Percentiles rank a stretch among this genome's conserved stretches.
These are phyloP conservation scores for Nitzschia palea DNA, from an alignment of 108 stramenopile species.

Conservation along the genomic window DNA sequence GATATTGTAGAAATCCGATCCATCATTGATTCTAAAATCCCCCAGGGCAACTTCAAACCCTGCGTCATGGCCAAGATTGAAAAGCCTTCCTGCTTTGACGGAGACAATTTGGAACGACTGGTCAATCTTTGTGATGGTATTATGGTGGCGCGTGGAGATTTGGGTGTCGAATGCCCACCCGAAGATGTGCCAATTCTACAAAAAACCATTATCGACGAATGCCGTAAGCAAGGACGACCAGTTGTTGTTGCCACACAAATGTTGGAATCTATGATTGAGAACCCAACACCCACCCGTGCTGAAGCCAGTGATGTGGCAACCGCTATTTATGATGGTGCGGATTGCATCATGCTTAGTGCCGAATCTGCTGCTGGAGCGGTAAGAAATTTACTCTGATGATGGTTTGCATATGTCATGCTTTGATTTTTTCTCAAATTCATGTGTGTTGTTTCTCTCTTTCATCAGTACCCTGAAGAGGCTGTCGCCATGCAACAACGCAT, in stretches of 20 bases:
- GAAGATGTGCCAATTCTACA: conserved; percentile 96
- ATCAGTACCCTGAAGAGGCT: conserved; percentile 86
- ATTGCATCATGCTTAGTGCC: conserved; percentile 95
- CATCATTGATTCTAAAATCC: conserved; percentile 70
- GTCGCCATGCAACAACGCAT: conserved; percentile 96
- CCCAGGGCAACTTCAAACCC: conserved; percentile 61
- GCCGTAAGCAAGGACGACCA: conserved; percentile 79
- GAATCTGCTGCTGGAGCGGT: conserved; percentile 89
- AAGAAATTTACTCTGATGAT: too few species aligned
- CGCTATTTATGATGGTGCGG: conserved; percentile 96
- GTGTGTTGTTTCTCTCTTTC: background rate
- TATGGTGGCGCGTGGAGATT: conserved; percentile 97
- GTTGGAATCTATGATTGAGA: conserved; percentile 90
- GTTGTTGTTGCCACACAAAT: conserved; percentile 65
- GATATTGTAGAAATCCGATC: conserved; percentile 87
- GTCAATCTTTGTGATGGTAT: conserved; percentile 90
- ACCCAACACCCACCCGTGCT: conserved; percentile 93
- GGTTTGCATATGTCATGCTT: too few species aligned
- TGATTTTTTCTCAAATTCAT: background rate
- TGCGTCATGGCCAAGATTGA: conserved; percentile 96
- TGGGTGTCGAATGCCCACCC: conserved; percentile 94
- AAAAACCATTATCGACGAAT: conserved; percentile 93
- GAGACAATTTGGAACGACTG: conserved; percentile 73
- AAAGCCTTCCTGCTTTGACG: conserved; percentile 88
- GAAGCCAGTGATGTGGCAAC: conserved; percentile 96